Percentiles rank a stretch among this genome's conserved stretches.
Conservation (phyloP, 441 rosid genomes). For the Jatropha podagrica region DNA sequence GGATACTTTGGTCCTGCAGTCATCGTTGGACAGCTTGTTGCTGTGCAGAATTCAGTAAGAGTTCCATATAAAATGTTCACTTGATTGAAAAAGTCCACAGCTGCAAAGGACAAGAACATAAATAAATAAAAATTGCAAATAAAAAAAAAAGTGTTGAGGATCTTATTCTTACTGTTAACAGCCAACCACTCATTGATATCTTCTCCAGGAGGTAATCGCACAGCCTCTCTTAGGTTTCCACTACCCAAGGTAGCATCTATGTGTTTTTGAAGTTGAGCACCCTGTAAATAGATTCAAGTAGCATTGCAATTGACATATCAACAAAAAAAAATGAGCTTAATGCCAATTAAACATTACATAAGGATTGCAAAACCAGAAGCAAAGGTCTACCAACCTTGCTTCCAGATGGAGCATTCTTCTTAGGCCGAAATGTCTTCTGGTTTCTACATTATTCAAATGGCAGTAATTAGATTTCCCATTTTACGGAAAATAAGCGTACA, state of each 20-base stretch:
- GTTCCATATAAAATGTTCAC: conserved; percentile 96
- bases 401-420: conserved; percentile 70
- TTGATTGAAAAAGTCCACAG: conserved; percentile 99
- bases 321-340: neutral
- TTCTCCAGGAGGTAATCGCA: conserved; percentile 95
- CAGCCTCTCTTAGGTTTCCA: conserved; percentile 97
- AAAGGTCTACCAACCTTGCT: conserved; percentile 42
- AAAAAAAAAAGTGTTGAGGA: neutral
- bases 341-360: neutral
- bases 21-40: conserved; percentile 92
- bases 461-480: neutral
- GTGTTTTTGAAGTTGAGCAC: conserved; percentile 90
- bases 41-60: conserved; percentile 90
- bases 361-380: conserved; percentile 2
- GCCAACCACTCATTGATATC: conserved; percentile 97
- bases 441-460: conserved; percentile 41
- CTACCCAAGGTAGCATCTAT: conserved; percentile 97
- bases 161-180: conserved; percentile 62
- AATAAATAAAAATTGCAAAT: neutral
- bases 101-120: conserved; percentile 41
- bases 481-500: neutral
- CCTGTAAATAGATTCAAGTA: conserved; percentile 40
- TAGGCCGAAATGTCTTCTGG: conserved; percentile 68
- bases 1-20: conserved; percentile 95
- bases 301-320: neutral